Evolutionary conservation across 345 rosid species (phyloP).

Genomic region (rapeseed (Brassica napus)): DNA sequence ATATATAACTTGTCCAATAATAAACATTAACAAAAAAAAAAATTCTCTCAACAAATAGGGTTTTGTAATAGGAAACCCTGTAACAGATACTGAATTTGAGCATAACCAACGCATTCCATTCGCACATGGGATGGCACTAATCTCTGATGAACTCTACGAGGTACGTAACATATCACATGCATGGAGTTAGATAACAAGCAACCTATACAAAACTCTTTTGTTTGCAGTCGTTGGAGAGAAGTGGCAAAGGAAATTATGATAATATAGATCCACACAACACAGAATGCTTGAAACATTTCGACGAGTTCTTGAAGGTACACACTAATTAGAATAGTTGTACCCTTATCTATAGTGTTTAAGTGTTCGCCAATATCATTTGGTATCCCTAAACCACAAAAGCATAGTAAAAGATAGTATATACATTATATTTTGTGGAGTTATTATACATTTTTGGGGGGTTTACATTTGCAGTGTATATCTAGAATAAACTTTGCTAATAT

Average conservation of each 20-base stretch:
- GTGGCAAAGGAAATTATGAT: background rate
- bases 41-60: slow-evolving; percentile 8
- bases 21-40: background rate
- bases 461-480: slow-evolving; percentile 7
- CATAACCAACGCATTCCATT: background rate
- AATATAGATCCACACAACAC: slow-evolving; percentile 4
- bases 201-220: background rate
- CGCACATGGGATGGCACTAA: slow-evolving; percentile 16
- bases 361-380: background rate
- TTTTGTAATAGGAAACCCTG: slow-evolving; percentile 20
- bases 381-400: too few species aligned
- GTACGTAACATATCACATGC: background rate
- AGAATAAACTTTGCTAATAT: background rate
- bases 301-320: background rate
- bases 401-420: background rate
- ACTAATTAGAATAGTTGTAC: background rate
- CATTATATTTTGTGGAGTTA: background rate
- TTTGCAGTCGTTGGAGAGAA: slow-evolving; percentile 12
- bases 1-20: background rate
- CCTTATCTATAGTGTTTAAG: background rate
- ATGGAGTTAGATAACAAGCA: background rate
- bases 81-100: background rate
- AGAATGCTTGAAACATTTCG: background rate
- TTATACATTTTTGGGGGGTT: background rate
- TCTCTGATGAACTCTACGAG: slow-evolving; percentile 24